Percentiles rank a stretch among this genome's conserved stretches.
Conservation (phyloP, 768 basidiomycete species). For the Tephrocybe sp. region DNA sequence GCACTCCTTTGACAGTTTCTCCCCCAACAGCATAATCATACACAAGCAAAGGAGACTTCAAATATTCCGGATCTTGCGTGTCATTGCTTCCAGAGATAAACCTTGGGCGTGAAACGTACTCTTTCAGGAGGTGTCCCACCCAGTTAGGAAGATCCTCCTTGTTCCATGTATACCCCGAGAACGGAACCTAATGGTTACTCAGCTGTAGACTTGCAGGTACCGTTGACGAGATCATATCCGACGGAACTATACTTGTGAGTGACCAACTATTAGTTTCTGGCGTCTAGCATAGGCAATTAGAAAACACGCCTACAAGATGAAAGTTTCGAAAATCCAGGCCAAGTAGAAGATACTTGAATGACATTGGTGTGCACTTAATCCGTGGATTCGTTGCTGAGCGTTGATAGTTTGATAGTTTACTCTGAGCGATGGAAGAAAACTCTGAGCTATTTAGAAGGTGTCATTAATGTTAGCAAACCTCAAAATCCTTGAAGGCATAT, state of each 20-base stretch:
- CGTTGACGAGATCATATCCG: constrained; percentile 20
- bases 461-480: too few species aligned
- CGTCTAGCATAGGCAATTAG: neutral
- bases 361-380: constrained; percentile 20
- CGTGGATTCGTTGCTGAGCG: too few species aligned
- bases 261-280: neutral
- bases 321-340: constrained; percentile 42
- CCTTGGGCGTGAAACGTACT: constrained; percentile 34
- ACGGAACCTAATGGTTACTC: constrained; percentile 44
- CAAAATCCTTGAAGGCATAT: too few species aligned
- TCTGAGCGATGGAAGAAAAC: too few species aligned
- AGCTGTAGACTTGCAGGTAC: constrained; percentile 30
- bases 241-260: constrained; percentile 39
- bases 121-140: constrained; percentile 56
- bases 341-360: constrained; percentile 25
- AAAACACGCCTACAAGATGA: constrained; percentile 46
- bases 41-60: constrained; percentile 39
- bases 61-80: constrained; percentile 28
- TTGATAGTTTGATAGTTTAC: too few species aligned
- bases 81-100: constrained; percentile 23
- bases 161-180: constrained; percentile 47
- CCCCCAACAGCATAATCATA: constrained; percentile 61
- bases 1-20: constrained; percentile 38
- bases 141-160: constrained; percentile 53
- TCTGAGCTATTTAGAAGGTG: too few species aligned